These are phyloP conservation scores for Strobilomyces dryophilus DNA, from an alignment of 768 basidiomycete species.

Conservation along the genomic window DNA sequence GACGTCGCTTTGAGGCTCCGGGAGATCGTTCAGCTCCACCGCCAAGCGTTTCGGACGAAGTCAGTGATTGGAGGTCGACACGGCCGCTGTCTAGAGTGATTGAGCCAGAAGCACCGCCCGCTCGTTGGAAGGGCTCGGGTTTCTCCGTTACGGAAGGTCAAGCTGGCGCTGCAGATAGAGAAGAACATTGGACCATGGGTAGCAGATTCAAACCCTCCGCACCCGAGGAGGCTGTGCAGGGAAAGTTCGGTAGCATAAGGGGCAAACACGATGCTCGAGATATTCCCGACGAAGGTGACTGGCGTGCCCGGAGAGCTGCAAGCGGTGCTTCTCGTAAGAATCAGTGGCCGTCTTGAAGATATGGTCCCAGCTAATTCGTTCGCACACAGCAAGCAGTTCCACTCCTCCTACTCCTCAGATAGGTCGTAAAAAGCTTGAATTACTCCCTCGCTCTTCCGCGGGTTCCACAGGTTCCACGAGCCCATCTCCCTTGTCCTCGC, in stretches of 20 bases:
- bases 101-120: conserved; percentile 45
- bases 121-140: conserved; percentile 56
- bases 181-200: conserved; percentile 76
- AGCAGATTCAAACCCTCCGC: conserved; percentile 63
- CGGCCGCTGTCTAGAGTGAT: conserved; percentile 36
- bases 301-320: conserved; percentile 54
- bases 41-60: conserved; percentile 54
- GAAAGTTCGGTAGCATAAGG: conserved; percentile 43
- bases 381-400: conserved; percentile 54
- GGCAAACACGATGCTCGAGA: conserved; percentile 53
- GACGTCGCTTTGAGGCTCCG: conserved; percentile 60
- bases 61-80: conserved; percentile 69
- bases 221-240: conserved; percentile 35
- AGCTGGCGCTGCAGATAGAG: conserved; percentile 61
- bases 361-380: conserved; percentile 8
- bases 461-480: conserved; percentile 59
- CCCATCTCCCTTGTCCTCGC: conserved; percentile 76
- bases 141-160: conserved; percentile 45
- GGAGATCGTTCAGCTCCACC: conserved; percentile 41
- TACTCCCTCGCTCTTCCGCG: conserved; percentile 72
- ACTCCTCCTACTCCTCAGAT: conserved; percentile 82
- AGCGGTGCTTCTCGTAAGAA: conserved; percentile 62
- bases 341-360: conserved; percentile 20
- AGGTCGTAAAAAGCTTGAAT: conserved; percentile 75
- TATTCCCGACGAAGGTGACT: conserved; percentile 59